Evolutionary conservation across 148 eudicot genomes (phyloP).

Genomic region (Mesembryanthemum crystallinum): DNA sequence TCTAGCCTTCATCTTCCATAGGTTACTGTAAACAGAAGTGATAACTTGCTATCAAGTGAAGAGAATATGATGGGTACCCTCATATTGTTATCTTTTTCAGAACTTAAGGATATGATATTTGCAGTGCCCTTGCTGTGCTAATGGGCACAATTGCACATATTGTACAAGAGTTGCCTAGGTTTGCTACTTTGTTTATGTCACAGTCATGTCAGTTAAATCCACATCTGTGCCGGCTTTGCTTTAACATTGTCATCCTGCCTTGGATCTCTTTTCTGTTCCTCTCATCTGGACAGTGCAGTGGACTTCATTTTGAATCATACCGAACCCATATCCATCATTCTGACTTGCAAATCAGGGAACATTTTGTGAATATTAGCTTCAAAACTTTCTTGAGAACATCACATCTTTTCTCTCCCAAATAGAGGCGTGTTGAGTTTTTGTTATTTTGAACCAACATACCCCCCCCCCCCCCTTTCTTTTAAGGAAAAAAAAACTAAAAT

Average conservation of each 20-base stretch:
- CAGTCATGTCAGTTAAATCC: not conserved
- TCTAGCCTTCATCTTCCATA: not conserved
- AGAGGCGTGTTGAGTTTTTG: not conserved
- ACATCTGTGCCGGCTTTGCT: not conserved
- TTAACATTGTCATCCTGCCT: not conserved
- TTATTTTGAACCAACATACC: too few relatives aligned
- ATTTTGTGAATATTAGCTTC: not conserved
- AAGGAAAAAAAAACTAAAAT: not conserved
- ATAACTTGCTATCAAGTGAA: not conserved
- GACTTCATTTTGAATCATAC: not conserved
- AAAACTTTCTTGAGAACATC: not conserved
- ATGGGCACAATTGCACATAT: not conserved
- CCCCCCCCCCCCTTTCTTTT: too few relatives aligned
- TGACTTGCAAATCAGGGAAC: not conserved
- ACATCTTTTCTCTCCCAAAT: not conserved
- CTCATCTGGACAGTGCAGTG: not conserved
- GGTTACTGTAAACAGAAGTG: not conserved
- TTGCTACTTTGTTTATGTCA: not conserved
- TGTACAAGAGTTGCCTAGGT: not conserved
- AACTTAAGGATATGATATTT: not conserved
- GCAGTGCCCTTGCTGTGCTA: not conserved
- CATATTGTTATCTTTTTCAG: not conserved
- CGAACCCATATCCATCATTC: not conserved
- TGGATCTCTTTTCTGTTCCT: not conserved
- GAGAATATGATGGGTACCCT: not conserved